phyloP scores from a whole-genome alignment of 768 basidiomycete genomes.

The Amyloporia xantha region DNA sequence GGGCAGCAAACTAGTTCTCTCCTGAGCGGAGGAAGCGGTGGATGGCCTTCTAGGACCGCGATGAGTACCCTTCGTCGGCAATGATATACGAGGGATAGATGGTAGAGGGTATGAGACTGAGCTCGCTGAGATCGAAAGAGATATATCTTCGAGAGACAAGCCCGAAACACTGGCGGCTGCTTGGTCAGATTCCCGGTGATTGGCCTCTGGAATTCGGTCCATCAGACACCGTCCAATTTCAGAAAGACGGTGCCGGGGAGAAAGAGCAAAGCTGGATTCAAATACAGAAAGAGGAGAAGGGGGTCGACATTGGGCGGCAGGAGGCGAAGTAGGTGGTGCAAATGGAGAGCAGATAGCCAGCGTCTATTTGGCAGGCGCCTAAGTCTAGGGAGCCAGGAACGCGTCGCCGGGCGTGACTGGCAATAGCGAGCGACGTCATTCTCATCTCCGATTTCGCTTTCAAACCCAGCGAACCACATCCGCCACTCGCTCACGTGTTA shows the following conservation, averaged over 20 bases:
- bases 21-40: conserved; percentile 40
- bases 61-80: conserved; percentile 6
- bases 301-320: background rate
- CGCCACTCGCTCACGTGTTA: too few species aligned
- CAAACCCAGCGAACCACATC: background rate
- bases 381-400: background rate
- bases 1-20: conserved; percentile 33
- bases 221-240: background rate
- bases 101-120: background rate
- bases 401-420: too few species aligned
- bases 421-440: conserved; percentile 1
- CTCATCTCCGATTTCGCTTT: conserved; percentile 1
- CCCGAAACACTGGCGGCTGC: background rate
- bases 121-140: background rate
- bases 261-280: too few species aligned
- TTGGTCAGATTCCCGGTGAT: background rate
- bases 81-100: background rate
- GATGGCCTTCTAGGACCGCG: conserved; percentile 22
- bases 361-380: too few species aligned
- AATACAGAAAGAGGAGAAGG: background rate
- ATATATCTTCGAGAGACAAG: background rate
- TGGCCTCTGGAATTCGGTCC: background rate
- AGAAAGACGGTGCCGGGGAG: background rate
- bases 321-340: background rate
- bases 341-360: background rate